phyloP scores from a whole-genome alignment of 129 eudicot species.

The Pulicaria dysenterica region DNA sequence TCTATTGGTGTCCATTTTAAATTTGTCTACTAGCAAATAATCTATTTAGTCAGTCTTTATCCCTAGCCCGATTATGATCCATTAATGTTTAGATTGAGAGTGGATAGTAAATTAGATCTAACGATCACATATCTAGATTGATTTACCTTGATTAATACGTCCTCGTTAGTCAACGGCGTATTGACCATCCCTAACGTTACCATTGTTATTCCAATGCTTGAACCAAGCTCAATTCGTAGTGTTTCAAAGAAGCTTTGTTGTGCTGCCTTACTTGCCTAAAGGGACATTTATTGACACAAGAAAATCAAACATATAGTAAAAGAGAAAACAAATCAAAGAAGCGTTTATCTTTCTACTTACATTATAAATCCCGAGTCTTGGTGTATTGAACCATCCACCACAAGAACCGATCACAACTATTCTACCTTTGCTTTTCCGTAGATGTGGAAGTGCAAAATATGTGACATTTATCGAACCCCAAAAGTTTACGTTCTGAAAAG shows the following conservation, averaged over 20 bases:
- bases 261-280: conserved; percentile 81
- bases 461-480: conserved; percentile 75
- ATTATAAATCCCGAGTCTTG: conserved; percentile 52
- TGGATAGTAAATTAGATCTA: background rate
- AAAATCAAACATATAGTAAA: background rate
- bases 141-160: conserved; percentile 40
- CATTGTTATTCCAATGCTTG: conserved; percentile 57
- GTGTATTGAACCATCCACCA: conserved; percentile 56
- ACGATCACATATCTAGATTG: too few species aligned
- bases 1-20: conserved; percentile 17
- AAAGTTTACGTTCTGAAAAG: conserved; percentile 60
- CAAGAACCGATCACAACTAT: conserved; percentile 56
- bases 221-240: conserved; percentile 54
- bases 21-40: conserved; percentile 26
- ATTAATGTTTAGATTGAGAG: background rate
- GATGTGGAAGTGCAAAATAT: conserved; percentile 60
- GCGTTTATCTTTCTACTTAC: conserved; percentile 28
- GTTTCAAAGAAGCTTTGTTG: conserved; percentile 68
- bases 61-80: background rate
- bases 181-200: conserved; percentile 58
- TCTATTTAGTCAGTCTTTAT: background rate
- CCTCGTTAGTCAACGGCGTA: conserved; percentile 51
- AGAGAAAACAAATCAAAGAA: background rate
- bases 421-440: conserved; percentile 57
- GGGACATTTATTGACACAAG: background rate